Conservation (phyloP, 768 basidiomycete species). For the Sutorius australiensis region DNA sequence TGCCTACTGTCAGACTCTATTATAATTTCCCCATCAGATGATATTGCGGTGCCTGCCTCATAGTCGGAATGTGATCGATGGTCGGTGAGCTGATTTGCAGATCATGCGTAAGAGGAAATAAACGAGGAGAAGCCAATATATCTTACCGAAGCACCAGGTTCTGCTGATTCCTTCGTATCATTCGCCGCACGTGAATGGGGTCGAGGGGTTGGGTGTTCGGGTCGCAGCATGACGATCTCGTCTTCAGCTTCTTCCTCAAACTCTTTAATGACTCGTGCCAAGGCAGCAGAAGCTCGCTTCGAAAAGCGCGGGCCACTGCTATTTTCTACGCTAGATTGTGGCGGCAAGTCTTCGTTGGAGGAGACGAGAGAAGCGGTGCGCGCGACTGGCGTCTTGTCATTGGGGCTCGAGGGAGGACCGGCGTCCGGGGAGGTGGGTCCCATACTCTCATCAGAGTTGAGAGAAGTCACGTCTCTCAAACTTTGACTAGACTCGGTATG, state of each 20-base stretch:
- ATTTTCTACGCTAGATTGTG: slow-evolving; percentile 16
- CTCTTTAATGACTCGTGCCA: slow-evolving; percentile 74
- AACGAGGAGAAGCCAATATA: slow-evolving; percentile 4
- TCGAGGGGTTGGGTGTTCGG: slow-evolving; percentile 45
- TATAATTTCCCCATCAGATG: slow-evolving; percentile 53
- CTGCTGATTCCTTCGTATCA: slow-evolving; percentile 20
- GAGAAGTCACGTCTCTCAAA: slow-evolving; percentile 42
- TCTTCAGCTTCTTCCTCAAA: slow-evolving; percentile 73
- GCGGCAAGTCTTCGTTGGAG: slow-evolving; percentile 29
- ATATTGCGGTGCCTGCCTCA: slow-evolving; percentile 70
- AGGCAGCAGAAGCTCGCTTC: slow-evolving; percentile 63
- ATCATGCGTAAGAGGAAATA: slow-evolving; percentile 18
- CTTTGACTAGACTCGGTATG: slow-evolving; percentile 44
- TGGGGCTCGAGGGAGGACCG: slow-evolving; percentile 42
- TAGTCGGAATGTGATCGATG: slow-evolving; percentile 40
- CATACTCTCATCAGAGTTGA: slow-evolving; percentile 44
- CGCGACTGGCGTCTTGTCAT: slow-evolving; percentile 36
- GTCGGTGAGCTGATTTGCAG: slow-evolving; percentile 18
- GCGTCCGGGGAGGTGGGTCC: slow-evolving; percentile 57
- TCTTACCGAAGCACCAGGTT: slow-evolving; percentile 25
- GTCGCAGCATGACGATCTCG: slow-evolving; percentile 72
- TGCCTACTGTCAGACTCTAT: slow-evolving; percentile 48
- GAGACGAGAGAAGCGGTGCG: slow-evolving; percentile 42
- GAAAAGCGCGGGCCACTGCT: slow-evolving; percentile 31
- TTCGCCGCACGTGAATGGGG: slow-evolving; percentile 18